Evolutionary conservation across 768 basidiomycete genomes (phyloP), one percentile per base, ranked within the genome.

Genomic region (Boletus pseudo-olivaceus): DNA sequence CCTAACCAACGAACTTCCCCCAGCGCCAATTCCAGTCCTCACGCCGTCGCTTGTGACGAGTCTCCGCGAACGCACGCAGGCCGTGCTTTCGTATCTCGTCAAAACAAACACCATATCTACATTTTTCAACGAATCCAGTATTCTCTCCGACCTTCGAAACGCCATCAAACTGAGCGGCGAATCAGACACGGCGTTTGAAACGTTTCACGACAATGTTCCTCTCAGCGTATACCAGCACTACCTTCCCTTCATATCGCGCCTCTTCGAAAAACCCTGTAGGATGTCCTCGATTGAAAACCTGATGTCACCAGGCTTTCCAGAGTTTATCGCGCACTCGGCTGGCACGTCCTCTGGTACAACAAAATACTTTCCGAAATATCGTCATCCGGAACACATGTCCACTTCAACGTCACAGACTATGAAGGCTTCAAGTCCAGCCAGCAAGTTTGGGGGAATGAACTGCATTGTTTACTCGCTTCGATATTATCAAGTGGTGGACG

Each of bases 381-480:
- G 55, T 39, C 58, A 68, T 34, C 55, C 58, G 7, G 60, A 66
- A 30, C 49, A 57, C 44, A 58, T 63, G 60, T 68, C 53, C 4
- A 53, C 49, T 12, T 58, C 52, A 10, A 56, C 53, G 8, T 53
- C 53, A 14, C 45, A 56, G 29, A 47, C 49, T 1, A 57, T 66
- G 57, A 40, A 47, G 27, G 51, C 57, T 8, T 62, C 58, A 0
- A 53, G 44, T 41, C 57, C 59, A 2, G 35, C 56, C 9, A 54
- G 34, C 38, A 34, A 46, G 6, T 46, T 46, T 17, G 49, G 59
- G 2, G 62, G 62, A 43, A 58, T 48, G 53, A 64, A 59, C 32
- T 60, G 56, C 32, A 53, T 64, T 43, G 47, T 59, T 39, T 66
- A 64, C 40, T 66, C 65, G 5, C 65, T 67, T 15, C 56, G 54